phyloP scores from a whole-genome alignment of 306 rosid species.

The Geum urbanum region DNA sequence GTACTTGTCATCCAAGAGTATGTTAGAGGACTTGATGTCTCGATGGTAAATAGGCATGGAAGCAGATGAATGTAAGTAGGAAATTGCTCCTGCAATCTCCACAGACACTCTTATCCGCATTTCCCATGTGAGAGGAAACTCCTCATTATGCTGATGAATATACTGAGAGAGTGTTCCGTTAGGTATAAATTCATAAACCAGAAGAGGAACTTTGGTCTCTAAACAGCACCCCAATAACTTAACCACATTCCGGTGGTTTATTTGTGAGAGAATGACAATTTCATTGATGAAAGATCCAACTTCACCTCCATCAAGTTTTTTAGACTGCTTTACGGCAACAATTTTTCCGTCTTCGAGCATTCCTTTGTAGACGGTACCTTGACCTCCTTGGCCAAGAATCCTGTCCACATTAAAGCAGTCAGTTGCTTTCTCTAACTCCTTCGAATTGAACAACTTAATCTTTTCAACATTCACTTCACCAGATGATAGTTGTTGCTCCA shows the following conservation, averaged over 20 bases:
- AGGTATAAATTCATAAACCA: constrained; percentile 5
- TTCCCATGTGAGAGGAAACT: constrained; percentile 17
- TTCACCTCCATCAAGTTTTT: not conserved
- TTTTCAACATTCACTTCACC: constrained; percentile 7
- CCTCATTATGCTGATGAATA: constrained; percentile 10
- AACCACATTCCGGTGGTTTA: constrained; percentile 12
- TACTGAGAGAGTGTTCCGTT: constrained; percentile 14
- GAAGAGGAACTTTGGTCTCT: constrained; percentile 13
- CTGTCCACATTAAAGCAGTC: constrained; percentile 3
- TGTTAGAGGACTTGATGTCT: constrained; percentile 1
- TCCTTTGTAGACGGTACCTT: constrained; percentile 4
- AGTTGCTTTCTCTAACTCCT: constrained; percentile 8
- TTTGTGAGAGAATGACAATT: constrained; percentile 11
- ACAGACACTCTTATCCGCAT: not conserved
- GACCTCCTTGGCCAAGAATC: constrained; percentile 19
- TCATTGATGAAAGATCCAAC: constrained; percentile 8
- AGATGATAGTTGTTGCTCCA: constrained; percentile 1
- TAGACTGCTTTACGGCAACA: constrained; percentile 13
- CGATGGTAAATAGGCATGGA: not conserved
- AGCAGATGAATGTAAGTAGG: not conserved
- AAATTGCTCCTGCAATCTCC: constrained; percentile 4
- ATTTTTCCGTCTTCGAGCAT: constrained; percentile 11
- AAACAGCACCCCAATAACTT: constrained; percentile 11
- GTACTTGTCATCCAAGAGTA: not conserved
- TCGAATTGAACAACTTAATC: not conserved